Conservation (phyloP, 805 yeast genomes). For the Candida hungchunana region DNA sequence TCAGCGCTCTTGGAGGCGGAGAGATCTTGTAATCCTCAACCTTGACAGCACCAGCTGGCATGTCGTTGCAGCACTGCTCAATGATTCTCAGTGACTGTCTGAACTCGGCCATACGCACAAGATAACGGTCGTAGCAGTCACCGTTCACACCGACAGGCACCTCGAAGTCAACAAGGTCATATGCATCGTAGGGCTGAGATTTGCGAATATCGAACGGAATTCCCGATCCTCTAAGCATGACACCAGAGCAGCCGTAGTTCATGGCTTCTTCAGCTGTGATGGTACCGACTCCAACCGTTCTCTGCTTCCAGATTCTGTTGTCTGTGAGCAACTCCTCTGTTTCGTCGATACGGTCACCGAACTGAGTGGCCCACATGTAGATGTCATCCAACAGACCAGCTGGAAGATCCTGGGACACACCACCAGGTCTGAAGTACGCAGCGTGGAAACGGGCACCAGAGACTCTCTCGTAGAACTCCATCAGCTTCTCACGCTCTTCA, state of each 20-base stretch:
- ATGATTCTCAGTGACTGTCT: conserved; percentile 87
- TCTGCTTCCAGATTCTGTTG: conserved; percentile 88
- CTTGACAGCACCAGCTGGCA: conserved; percentile 90
- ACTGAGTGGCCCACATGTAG: conserved; percentile 95
- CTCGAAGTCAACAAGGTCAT: conserved; percentile 81
- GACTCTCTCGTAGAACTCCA: conserved; percentile 90
- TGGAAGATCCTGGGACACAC: conserved; percentile 85
- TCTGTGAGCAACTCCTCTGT: conserved; percentile 86
- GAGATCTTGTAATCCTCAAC: conserved; percentile 84
- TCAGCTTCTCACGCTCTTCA: conserved; percentile 88
- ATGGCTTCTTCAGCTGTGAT: conserved; percentile 85
- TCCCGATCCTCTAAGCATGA: conserved; percentile 90
- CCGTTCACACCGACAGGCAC: conserved; percentile 84
- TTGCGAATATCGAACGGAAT: conserved; percentile 83
- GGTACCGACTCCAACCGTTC: conserved; percentile 76
- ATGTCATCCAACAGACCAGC: conserved; percentile 84
- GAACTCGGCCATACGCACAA: conserved; percentile 86
- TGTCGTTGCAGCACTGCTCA: conserved; percentile 84
- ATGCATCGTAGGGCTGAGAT: conserved; percentile 87
- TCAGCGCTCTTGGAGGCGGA: conserved; percentile 74
- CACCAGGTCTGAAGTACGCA: conserved; percentile 89
- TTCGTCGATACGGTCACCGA: conserved; percentile 89
- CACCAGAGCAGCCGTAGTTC: conserved; percentile 77
- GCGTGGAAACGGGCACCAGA: conserved; percentile 88
- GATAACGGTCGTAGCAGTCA: conserved; percentile 88